phyloP scores from a whole-genome alignment of 441 rosid species.

The Daphne laureola region DNA sequence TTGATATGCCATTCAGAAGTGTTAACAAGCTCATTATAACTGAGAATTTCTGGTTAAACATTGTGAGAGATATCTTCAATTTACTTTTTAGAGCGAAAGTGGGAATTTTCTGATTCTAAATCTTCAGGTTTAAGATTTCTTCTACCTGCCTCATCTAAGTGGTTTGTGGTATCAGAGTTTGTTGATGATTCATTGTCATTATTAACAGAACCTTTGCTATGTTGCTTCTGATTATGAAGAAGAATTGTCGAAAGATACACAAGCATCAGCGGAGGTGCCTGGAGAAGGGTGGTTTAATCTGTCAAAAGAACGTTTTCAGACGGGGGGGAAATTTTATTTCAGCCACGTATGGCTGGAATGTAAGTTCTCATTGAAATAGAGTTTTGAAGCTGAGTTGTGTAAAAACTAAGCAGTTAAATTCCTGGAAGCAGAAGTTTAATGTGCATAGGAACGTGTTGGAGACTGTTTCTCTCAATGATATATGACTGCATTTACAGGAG shows the following conservation, averaged over 20 bases:
- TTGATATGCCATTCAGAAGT: too few species aligned
- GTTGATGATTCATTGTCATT: conserved; percentile 15
- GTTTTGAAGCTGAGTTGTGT: too few species aligned
- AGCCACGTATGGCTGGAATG: conserved; percentile 81
- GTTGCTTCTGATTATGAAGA: conserved; percentile 75
- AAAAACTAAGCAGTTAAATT: too few species aligned
- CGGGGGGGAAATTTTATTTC: conserved; percentile 93
- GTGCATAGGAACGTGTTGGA: too few species aligned
- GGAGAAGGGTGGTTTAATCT: conserved; percentile 81
- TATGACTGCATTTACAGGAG: conserved; percentile 29
- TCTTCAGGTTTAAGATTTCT: neutral
- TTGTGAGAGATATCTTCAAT: too few species aligned
- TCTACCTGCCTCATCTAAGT: too few species aligned
- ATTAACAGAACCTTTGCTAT: conserved; percentile 71
- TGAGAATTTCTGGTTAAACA: too few species aligned
- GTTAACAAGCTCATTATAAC: too few species aligned
- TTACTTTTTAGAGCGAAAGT: too few species aligned
- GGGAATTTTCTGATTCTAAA: conserved; percentile 1
- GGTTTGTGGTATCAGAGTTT: neutral
- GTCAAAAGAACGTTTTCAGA: conserved; percentile 76
- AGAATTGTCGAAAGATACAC: conserved; percentile 53
- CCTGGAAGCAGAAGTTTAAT: too few species aligned
- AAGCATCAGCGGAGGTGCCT: conserved; percentile 55
- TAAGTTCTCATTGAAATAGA: conserved; percentile 28
- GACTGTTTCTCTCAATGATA: neutral